Conservation (phyloP, 192 early-diverging fungal species). For the Funneliformis mosseae region DNA sequence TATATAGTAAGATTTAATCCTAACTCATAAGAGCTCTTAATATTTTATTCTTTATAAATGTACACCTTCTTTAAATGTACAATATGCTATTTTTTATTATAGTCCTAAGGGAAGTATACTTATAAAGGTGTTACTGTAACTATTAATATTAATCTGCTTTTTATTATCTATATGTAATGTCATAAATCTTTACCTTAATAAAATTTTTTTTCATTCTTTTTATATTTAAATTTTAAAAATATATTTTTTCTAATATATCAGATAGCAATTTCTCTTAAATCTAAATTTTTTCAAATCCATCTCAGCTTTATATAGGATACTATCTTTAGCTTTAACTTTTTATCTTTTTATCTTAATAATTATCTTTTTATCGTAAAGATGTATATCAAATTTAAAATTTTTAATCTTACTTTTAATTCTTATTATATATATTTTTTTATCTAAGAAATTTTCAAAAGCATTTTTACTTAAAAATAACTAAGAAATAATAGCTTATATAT, state of each 20-base stretch:
- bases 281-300: conserved; percentile 42
- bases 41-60: too few species aligned
- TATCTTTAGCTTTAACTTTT: conserved; percentile 38
- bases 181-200: conserved; percentile 25
- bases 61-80: too few species aligned
- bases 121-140: too few species aligned
- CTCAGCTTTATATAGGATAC: conserved; percentile 46
- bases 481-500: conserved; percentile 36
- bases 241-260: conserved; percentile 11
- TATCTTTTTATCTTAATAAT: conserved; percentile 35
- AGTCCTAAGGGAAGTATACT: too few species aligned
- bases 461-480: conserved; percentile 44
- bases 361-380: conserved; percentile 39
- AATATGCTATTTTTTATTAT: too few species aligned
- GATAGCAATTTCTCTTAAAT: conserved; percentile 38
- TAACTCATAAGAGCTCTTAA: too few species aligned
- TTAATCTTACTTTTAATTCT: conserved; percentile 45
- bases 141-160: conserved; percentile 55
- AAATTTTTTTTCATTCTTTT: conserved; percentile 1
- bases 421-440: conserved; percentile 39
- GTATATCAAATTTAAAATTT: conserved; percentile 44
- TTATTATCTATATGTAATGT: conserved; percentile 4
- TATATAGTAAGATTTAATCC: too few species aligned
- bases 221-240: conserved; percentile 1
- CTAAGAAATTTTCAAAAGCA: conserved; percentile 35